Evolutionary conservation across 2,329 filamentous ascomycete species (phyloP).

Genomic region (Phyllosticta citribraziliensis): DNA sequence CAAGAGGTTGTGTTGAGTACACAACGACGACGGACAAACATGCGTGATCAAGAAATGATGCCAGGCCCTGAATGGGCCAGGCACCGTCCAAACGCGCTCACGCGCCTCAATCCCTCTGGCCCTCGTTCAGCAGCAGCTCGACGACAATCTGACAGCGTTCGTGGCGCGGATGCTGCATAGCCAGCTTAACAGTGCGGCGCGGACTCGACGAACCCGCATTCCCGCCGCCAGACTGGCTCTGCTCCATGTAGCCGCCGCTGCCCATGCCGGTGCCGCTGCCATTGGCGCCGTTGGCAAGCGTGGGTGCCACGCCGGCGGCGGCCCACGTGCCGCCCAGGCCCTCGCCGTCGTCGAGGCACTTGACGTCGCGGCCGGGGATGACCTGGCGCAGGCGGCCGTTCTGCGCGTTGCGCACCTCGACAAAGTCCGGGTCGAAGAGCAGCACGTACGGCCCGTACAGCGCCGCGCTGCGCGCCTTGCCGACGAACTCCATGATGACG

Average conservation of each 20-base stretch:
- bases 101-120: slow-evolving; percentile 22
- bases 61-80: too few species aligned
- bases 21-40: too few species aligned
- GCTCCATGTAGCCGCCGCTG: not conserved
- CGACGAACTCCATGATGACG: slow-evolving; percentile 98
- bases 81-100: too few species aligned
- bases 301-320: slow-evolving; percentile 41
- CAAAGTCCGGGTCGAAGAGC: slow-evolving; percentile 91
- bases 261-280: slow-evolving; percentile 10
- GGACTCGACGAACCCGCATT: slow-evolving; percentile 21
- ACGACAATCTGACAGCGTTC: slow-evolving; percentile 78
- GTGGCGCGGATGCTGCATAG: slow-evolving; percentile 86
- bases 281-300: slow-evolving; percentile 29
- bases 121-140: slow-evolving; percentile 87
- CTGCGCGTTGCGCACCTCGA: slow-evolving; percentile 93
- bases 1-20: too few species aligned
- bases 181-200: slow-evolving; percentile 75
- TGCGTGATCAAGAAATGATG: too few species aligned
- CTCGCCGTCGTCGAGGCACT: slow-evolving; percentile 65
- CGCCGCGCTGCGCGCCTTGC: slow-evolving; percentile 75
- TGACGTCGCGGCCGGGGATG: slow-evolving; percentile 82
- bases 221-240: slow-evolving; percentile 39
- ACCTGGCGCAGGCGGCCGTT: slow-evolving; percentile 91
- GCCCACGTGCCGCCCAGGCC: slow-evolving; percentile 40
- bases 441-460: slow-evolving; percentile 87